Conservation (phyloP, 129 eudicot genomes). For the Artemisia annua region DNA sequence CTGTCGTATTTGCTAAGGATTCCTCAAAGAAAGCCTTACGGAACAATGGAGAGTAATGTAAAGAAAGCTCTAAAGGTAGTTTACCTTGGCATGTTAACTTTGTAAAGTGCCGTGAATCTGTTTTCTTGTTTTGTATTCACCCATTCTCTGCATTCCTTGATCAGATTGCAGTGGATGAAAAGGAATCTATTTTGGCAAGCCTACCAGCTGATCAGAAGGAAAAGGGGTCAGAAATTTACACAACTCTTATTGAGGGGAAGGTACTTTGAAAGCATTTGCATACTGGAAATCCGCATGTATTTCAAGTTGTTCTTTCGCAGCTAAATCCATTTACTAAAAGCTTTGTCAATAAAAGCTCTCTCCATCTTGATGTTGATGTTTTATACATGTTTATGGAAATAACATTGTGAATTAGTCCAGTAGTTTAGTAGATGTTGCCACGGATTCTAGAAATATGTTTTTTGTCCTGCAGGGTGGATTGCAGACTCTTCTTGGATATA, state of each 20-base stretch:
- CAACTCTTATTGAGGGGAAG: conserved; percentile 86
- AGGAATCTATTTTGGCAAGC: conserved; percentile 80
- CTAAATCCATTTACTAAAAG: too few relatives aligned
- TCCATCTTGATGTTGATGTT: not conserved
- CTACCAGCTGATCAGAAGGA: conserved; percentile 77
- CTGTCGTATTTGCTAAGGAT: conserved; percentile 89
- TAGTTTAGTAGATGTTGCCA: conserved; percentile 11
- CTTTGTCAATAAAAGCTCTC: not conserved
- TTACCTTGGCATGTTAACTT: not conserved
- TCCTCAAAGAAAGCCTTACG: conserved; percentile 95
- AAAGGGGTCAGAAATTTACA: conserved; percentile 63
- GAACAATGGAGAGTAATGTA: conserved; percentile 98
- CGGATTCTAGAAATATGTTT: conserved; percentile 11
- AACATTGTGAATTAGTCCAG: not conserved
- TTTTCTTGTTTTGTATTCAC: not conserved
- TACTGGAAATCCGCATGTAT: too few relatives aligned
- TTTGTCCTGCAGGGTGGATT: conserved; percentile 65
- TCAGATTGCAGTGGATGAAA: conserved; percentile 92
- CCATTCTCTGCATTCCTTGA: not conserved
- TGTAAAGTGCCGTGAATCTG: not conserved
- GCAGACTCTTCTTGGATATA: conserved; percentile 62
- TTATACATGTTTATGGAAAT: not conserved
- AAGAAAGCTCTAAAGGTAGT: conserved; percentile 92
- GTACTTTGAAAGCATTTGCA: conserved; percentile 36
- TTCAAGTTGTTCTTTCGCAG: too few relatives aligned